phyloP scores from a whole-genome alignment of 768 basidiomycete genomes.

The Boletellus sp. region DNA sequence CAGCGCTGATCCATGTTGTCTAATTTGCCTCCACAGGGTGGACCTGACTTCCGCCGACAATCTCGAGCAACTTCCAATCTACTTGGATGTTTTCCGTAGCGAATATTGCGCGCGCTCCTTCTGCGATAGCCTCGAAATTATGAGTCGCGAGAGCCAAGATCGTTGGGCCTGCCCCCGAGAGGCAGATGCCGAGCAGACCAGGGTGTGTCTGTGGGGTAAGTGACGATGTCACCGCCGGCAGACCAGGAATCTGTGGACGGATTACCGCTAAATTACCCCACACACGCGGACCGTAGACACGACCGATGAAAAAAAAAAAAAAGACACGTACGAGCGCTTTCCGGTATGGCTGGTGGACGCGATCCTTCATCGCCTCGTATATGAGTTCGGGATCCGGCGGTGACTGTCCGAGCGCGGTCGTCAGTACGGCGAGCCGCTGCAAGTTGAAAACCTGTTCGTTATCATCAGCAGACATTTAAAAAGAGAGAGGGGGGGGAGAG shows the following conservation, averaged over 20 bases:
- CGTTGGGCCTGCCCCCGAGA: constrained; percentile 97
- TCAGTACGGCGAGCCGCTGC: constrained; percentile 92
- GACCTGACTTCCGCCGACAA: constrained; percentile 46
- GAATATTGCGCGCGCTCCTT: constrained; percentile 77
- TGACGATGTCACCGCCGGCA: constrained; percentile 85
- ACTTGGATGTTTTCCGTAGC: constrained; percentile 67
- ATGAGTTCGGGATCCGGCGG: constrained; percentile 96
- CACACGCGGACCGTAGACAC: background rate
- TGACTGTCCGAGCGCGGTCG: constrained; percentile 84
- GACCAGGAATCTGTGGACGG: constrained; percentile 83
- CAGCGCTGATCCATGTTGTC: background rate
- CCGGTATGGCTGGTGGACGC: constrained; percentile 95
- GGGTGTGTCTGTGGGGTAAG: constrained; percentile 89
- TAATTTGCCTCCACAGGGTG: constrained; percentile 12
- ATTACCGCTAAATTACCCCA: background rate
- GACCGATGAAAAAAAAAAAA: background rate
- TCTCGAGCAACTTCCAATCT: constrained; percentile 83
- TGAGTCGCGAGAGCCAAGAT: constrained; percentile 90
- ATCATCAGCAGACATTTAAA: constrained; percentile 1
- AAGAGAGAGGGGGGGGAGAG: background rate
- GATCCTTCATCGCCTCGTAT: constrained; percentile 99
- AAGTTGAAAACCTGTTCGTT: constrained; percentile 88
- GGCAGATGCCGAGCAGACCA: constrained; percentile 94
- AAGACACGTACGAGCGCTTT: constrained; percentile 66
- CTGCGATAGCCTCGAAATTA: constrained; percentile 81